Base-by-base conservation (phyloP, 1,139 yeast species). In the Wickerhamiella infanticola region DNA sequence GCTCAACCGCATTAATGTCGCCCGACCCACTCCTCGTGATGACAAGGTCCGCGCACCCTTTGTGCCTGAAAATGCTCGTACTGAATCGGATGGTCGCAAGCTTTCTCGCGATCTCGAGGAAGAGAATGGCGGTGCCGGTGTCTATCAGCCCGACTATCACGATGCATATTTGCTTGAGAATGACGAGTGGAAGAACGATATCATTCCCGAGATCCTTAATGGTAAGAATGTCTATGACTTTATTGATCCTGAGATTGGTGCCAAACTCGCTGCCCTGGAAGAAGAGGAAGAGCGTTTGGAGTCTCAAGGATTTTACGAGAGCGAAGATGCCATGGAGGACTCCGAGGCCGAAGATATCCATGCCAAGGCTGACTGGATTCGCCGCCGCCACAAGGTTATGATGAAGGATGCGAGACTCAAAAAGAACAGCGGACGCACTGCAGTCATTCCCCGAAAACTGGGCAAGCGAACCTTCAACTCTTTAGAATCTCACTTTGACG, bases 41-140 rank as follows among this genome's bases (percentile, higher is more conserved):
- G 95, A 83, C 54, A 62, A 79, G 49, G 79, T 74, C 50, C 77
- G 98, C 65, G 71, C 77, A 18, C 83, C 95, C 8, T 73, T 63
- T 63, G 82, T 88, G 56, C 97, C 98, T 42, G 94, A 82, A 38
- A 52, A 55, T 24, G 60, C 76, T 57, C 73, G 68, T 59, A 82
- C 80, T 63, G 85, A 81, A 60, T 65, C 73, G 40, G 74, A 73
- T 58, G 95, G 85, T 66, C 77, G 90, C 60, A 72, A 62, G 55
- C 73, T 90, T 60, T 86, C 94, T 40, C 77, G 84, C 60, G 98
- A 90, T 60, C 71, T 86, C 53, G 98, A 90, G 68, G 81, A 74
- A 42, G 95, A 83, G 63, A 85, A 90, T 58, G 98, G 98, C 61
- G 98, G 98, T 63, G 96, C 98, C 31, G 98, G 98, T 73, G 98